These are phyloP conservation scores for Coemansia umbellata DNA, from an alignment of 192 early-diverging fungal species.

Conservation along the genomic window DNA sequence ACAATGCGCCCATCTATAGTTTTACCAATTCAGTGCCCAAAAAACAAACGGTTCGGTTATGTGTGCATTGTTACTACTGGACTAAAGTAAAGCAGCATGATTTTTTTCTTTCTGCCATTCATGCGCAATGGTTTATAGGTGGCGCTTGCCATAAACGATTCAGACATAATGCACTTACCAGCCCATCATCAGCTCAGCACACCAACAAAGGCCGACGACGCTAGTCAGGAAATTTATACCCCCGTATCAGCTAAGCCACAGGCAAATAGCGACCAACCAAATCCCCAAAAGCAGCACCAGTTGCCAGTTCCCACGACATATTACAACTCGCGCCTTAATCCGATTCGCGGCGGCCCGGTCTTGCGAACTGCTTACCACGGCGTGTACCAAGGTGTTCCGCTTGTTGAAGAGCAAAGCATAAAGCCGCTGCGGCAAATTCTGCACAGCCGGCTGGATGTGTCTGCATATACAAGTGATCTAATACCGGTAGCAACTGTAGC, in stretches of 20 bases:
- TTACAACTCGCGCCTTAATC: slow-evolving; percentile 38
- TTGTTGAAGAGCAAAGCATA: slow-evolving; percentile 4
- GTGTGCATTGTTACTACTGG: not conserved
- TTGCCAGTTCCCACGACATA: slow-evolving; percentile 10
- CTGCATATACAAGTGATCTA: too few species aligned
- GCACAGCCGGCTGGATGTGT: not conserved
- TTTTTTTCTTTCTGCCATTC: not conserved
- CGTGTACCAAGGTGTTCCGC: slow-evolving; percentile 34
- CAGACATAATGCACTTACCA: not conserved
- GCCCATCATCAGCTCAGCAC: not conserved
- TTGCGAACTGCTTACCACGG: slow-evolving; percentile 19
- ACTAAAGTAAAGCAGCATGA: not conserved
- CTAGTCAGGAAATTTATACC: too few species aligned
- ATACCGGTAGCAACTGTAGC: not conserved
- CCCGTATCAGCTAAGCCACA: slow-evolving; percentile 4
- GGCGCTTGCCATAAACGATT: slow-evolving; percentile 15
- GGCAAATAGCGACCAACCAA: not conserved
- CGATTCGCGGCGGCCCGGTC: slow-evolving; percentile 15
- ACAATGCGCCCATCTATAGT: too few species aligned
- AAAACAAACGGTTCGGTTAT: not conserved
- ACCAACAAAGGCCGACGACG: not conserved
- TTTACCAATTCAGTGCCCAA: too few species aligned
- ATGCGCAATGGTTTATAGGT: slow-evolving; percentile 11
- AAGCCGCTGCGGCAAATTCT: not conserved
- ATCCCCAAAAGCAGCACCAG: slow-evolving; percentile 3